These are phyloP conservation scores for Aureobasidium sp. DNA, from an alignment of 2,329 filamentous ascomycete species.

Conservation along the genomic window DNA sequence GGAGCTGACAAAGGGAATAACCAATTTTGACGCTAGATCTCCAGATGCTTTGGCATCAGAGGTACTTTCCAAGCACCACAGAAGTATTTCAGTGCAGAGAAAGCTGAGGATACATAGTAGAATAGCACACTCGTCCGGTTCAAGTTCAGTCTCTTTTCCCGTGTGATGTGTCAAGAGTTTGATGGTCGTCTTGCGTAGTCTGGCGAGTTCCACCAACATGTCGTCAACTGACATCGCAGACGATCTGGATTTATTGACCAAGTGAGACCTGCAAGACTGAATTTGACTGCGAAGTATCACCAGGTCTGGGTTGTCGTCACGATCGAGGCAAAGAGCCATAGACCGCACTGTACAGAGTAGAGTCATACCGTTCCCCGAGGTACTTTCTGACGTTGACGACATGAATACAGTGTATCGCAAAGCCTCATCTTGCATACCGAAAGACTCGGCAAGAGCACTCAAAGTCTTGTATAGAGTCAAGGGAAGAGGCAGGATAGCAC, in stretches of 20 bases:
- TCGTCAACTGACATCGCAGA: background rate
- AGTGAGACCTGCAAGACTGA: background rate
- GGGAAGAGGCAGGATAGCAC: background rate
- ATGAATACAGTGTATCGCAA: background rate
- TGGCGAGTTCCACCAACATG: background rate
- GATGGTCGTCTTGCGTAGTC: background rate
- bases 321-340: background rate
- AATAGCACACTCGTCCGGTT: background rate
- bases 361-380: background rate
- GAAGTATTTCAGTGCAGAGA: background rate
- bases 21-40: background rate
- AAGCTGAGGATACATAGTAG: background rate
- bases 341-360: background rate
- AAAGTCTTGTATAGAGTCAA: background rate
- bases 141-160: background rate
- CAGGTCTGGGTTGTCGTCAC: background rate
- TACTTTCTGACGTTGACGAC: background rate
- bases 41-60: background rate
- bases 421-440: constrained; percentile 2
- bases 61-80: background rate
- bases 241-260: background rate
- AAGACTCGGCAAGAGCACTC: background rate
- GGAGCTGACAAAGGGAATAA: constrained; percentile 4
- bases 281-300: background rate
- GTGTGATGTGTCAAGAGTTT: background rate